These are phyloP conservation scores for Calocera viscosa DNA, from an alignment of 768 basidiomycete species.

Conservation along the genomic window DNA sequence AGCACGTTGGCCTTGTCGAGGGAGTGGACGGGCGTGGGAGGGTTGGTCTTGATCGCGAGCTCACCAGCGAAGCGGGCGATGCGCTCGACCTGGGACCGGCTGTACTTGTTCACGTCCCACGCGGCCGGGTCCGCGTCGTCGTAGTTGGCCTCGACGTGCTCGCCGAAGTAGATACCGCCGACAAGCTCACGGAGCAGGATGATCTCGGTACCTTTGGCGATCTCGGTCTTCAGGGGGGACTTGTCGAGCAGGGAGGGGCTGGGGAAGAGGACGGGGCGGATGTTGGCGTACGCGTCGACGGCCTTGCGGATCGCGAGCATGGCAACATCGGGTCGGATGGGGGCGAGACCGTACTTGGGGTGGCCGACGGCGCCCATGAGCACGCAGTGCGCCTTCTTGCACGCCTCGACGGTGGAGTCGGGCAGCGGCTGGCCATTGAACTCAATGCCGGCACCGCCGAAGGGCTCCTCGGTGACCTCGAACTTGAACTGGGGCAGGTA, in stretches of 20 bases:
- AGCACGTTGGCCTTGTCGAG: constrained; percentile 9
- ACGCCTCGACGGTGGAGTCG: not conserved
- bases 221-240: constrained; percentile 4
- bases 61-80: constrained; percentile 4
- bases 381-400: constrained; percentile 8
- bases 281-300: constrained; percentile 41
- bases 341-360: constrained; percentile 4
- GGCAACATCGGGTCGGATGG: constrained; percentile 24
- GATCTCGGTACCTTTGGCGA: not conserved
- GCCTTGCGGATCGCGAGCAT: constrained; percentile 42
- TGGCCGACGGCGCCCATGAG: constrained; percentile 8
- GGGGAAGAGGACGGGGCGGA: constrained; percentile 35
- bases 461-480: not conserved
- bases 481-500: not conserved
- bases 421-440: constrained; percentile 4
- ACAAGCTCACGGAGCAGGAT: constrained; percentile 5
- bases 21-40: constrained; percentile 2
- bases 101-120: constrained; percentile 8
- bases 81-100: not conserved
- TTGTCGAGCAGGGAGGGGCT: not conserved
- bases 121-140: not conserved
- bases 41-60: constrained; percentile 3
- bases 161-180: constrained; percentile 8
- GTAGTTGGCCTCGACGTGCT: constrained; percentile 4
- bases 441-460: constrained; percentile 1